Conservation (phyloP, 257 asterid genomes). For the Solanum infundibuliforme region DNA sequence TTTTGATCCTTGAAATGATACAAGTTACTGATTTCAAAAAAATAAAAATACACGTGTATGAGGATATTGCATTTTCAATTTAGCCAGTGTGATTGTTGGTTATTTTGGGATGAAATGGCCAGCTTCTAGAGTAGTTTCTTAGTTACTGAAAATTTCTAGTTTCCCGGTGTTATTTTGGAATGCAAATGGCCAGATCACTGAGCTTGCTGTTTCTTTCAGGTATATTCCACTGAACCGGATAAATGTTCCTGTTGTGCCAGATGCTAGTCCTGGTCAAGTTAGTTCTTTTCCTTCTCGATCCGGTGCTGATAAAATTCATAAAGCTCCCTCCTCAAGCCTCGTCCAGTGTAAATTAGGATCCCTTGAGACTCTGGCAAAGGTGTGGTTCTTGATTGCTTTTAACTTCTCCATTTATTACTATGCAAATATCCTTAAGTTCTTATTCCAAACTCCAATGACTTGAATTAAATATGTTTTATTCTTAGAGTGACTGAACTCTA, state of each 20-base stretch:
- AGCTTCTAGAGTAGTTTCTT: not conserved
- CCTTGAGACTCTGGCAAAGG: constrained; percentile 67
- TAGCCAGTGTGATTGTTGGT: not conserved
- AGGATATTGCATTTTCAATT: not conserved
- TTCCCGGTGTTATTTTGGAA: not conserved
- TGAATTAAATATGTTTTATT: not conserved
- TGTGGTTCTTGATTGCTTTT: constrained; percentile 1
- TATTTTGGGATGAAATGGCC: not conserved
- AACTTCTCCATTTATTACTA: not conserved
- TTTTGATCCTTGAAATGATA: too few relatives aligned
- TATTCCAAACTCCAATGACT: not conserved
- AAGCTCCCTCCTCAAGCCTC: constrained; percentile 49
- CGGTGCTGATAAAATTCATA: constrained; percentile 42
- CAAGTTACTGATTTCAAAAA: too few relatives aligned
- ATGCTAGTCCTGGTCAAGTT: constrained; percentile 24
- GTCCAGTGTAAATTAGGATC: constrained; percentile 66
- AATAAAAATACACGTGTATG: not conserved
- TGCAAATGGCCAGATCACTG: not conserved
- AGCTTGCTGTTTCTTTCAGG: constrained; percentile 25
- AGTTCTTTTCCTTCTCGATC: constrained; percentile 62
- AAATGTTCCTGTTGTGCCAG: constrained; percentile 21
- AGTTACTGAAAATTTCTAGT: not conserved
- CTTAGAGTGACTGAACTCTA: not conserved
- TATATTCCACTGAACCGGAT: constrained; percentile 73
- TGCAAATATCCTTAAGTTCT: not conserved